Conservation (phyloP, 805 yeast genomes). For the Candida pseudofarinosa region DNA sequence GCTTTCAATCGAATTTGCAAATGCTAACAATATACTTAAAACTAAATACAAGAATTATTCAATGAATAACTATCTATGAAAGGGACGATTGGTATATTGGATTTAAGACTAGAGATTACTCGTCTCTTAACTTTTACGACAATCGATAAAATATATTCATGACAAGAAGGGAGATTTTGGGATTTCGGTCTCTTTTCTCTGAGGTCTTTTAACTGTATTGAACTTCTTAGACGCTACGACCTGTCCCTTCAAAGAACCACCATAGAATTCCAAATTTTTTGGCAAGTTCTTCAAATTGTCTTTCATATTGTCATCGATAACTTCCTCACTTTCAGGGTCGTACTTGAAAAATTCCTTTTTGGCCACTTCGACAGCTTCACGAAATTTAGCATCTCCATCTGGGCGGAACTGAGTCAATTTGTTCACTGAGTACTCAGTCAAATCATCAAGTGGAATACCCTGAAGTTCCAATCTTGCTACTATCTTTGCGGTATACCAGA, state of each 20-base stretch:
- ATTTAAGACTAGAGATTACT: too few relatives aligned
- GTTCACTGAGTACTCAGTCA: constrained; percentile 53
- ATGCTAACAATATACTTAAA: neutral
- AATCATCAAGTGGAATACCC: constrained; percentile 44
- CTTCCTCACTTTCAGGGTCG: constrained; percentile 25
- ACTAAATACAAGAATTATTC: neutral
- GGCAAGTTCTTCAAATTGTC: constrained; percentile 33
- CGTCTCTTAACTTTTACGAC: too few relatives aligned
- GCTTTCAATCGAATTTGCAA: too few relatives aligned
- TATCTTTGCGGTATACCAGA: constrained; percentile 73
- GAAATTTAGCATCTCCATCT: constrained; percentile 53
- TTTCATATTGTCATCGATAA: constrained; percentile 19
- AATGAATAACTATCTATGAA: neutral
- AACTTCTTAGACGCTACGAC: constrained; percentile 31
- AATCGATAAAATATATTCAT: too few relatives aligned
- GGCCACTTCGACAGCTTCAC: constrained; percentile 55
- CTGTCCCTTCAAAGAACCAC: constrained; percentile 20
- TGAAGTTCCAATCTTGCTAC: constrained; percentile 78
- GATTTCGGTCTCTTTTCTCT: constrained; percentile 12
- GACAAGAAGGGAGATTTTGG: constrained; percentile 32
- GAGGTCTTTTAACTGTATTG: constrained; percentile 25
- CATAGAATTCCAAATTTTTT: constrained; percentile 21
- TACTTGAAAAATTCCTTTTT: constrained; percentile 33
- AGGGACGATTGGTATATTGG: too few relatives aligned
- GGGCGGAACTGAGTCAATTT: constrained; percentile 44